These are phyloP conservation scores for Fusarium sp. DNA, from an alignment of 2,329 filamentous ascomycete genomes.

Conservation along the genomic window DNA sequence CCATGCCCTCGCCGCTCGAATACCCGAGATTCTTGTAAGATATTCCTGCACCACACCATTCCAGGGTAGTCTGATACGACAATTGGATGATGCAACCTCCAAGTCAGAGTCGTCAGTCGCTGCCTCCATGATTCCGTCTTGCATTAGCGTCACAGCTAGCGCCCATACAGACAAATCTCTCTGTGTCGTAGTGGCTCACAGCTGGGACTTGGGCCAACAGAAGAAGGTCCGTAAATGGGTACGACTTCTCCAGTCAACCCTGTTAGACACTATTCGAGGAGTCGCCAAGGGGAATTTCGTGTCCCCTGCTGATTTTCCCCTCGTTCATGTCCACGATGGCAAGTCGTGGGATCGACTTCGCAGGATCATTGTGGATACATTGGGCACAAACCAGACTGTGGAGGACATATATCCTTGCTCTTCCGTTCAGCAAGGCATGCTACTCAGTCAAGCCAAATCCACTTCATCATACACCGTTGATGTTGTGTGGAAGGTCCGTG, in stretches of 20 bases:
- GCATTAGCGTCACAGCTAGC: background rate
- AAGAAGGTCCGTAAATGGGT: background rate
- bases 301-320: background rate
- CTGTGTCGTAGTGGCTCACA: background rate
- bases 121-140: background rate
- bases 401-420: constrained; percentile 3
- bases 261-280: background rate
- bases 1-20: background rate
- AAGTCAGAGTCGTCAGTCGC: background rate
- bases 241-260: background rate
- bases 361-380: background rate
- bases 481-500: background rate
- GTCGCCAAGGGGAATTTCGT: background rate
- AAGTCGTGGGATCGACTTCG: background rate
- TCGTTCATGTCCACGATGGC: background rate
- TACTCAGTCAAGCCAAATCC: background rate
- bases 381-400: background rate
- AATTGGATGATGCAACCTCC: no score
- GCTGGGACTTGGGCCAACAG: background rate
- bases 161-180: background rate
- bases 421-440: background rate
- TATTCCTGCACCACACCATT: background rate
- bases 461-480: background rate
- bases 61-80: background rate
- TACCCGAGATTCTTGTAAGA: background rate